Base-by-base conservation (phyloP, 2,329 filamentous ascomycete species). In the Chaetothyriales sp. region DNA sequence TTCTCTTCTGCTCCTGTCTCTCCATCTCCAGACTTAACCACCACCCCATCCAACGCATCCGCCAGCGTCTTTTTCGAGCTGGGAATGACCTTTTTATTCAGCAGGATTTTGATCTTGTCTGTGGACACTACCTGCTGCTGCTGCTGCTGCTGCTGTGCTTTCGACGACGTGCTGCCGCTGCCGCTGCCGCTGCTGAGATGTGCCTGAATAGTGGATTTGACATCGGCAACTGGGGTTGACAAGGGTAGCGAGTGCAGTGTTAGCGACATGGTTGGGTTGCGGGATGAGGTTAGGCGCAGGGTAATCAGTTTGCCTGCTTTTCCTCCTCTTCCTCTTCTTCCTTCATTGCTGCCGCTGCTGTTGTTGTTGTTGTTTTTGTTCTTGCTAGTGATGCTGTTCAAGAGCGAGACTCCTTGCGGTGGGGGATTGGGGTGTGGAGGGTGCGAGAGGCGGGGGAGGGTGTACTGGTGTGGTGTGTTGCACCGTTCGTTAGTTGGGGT, bases 61-160 rank as follows among this genome's bases (percentile, higher is more conserved):
- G 78, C 78, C 5, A 95, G 68, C 0, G 84, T 80, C 70, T 90
- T 92, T 58, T 94, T 61, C 7, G 50, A 52, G 4, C 53, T 87
- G 0, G 76, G 64, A 0, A 87, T 78, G 0, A 90, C 90, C 67
- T 95, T 94, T 72, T 92, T 93, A 66, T 85, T 85, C 63, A 83
- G 78, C 55, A 98, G 70, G 8, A 98, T 69, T 70, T 89, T 88
- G 64, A 96, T 79, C 73, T 93, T 95, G 42, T 83, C 79, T n/a
- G 78, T 55, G 4, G 66, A 60, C 32, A 65, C 63, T 22, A 62
- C 57, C 18, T 46, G 60, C 18, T 63, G 56, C 5, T 25, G 22
- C 22, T 25, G 22, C 22, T 25, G 22, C 22, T 25, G 22, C 22
- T 25, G 22, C 22, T 25, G 22, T 6, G n/a, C n/a, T n/a, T n/a